These are phyloP conservation scores for Leishmania arabica DNA, from an alignment of 208 protist species.

Conservation along the genomic window DNA sequence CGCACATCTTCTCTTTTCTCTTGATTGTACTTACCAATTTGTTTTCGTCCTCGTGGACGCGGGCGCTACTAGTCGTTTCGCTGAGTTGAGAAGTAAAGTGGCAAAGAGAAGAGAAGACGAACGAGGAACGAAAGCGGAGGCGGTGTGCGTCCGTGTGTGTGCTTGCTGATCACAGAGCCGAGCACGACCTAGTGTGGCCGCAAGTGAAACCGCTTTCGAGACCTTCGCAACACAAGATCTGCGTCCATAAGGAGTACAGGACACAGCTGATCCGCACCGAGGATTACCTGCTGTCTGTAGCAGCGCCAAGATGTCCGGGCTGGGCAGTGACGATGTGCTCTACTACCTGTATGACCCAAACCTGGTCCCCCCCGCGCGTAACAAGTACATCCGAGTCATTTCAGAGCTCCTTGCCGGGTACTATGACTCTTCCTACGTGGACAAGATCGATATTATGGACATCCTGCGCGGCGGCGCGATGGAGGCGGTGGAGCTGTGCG, in stretches of 20 bases:
- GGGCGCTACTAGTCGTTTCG: too few relatives aligned
- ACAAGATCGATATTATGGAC: constrained; percentile 61
- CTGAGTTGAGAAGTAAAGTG: too few relatives aligned
- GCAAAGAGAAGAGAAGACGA: too few relatives aligned
- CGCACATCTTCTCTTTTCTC: too few relatives aligned
- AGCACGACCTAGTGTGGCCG: not conserved
- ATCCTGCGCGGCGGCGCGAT: constrained; percentile 48
- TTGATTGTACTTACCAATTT: too few relatives aligned
- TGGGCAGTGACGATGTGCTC: constrained; percentile 9
- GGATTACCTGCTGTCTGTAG: not conserved
- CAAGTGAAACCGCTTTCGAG: not conserved
- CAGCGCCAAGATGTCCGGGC: not conserved
- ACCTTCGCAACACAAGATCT: not conserved
- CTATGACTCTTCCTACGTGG: constrained; percentile 37
- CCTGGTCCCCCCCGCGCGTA: constrained; percentile 39
- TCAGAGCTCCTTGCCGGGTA: constrained; percentile 63
- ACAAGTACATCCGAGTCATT: constrained; percentile 68
- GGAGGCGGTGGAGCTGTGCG: constrained; percentile 60
- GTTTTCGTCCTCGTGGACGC: too few relatives aligned
- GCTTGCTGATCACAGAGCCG: not conserved
- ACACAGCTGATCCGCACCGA: not conserved
- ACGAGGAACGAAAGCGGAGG: too few relatives aligned
- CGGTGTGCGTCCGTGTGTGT: too few relatives aligned
- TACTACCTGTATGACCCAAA: constrained; percentile 75
- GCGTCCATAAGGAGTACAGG: not conserved